A percentile compares a stretch with the other conserved stretches of the same genome.
Evolutionary conservation across 192 early-diverging fungal genomes (phyloP).

Genomic region (Rhizoclosmatium globosum): DNA sequence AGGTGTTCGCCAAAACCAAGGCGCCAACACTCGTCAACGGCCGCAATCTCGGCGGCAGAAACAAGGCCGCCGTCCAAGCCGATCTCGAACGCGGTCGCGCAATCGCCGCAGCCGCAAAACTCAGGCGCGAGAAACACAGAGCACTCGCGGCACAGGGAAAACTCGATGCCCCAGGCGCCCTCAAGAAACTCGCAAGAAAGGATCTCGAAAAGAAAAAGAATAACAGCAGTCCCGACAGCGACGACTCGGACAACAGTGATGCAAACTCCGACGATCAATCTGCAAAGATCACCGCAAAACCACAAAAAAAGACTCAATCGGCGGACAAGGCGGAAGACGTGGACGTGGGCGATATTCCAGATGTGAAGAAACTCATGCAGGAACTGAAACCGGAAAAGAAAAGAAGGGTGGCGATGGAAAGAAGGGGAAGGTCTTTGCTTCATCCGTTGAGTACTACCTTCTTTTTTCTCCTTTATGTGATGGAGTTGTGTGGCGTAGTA

Average conservation of each 20-base stretch:
- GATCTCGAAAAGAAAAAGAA: neutral
- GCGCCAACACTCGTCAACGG: neutral
- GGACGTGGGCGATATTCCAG: neutral
- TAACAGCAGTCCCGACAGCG: neutral
- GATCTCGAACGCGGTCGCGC: slow-evolving; percentile 21
- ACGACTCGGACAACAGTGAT: neutral
- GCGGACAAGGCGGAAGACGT: neutral
- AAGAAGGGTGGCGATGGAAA: slow-evolving; percentile 26
- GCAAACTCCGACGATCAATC: neutral
- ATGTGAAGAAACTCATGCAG: neutral
- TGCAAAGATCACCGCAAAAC: no score
- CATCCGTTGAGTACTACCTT: neutral
- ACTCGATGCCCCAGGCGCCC: neutral
- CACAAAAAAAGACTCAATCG: neutral
- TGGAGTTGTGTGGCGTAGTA: no score
- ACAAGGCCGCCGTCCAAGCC: slow-evolving; percentile 4
- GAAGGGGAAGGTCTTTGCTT: slow-evolving; percentile 36
- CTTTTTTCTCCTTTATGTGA: no score
- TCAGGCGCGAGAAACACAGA: slow-evolving; percentile 3
- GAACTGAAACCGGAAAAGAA: neutral
- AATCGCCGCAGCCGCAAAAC: slow-evolving; percentile 17
- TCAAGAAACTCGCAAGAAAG: neutral
- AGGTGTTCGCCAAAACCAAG: neutral
- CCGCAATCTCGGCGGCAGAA: slow-evolving; percentile 23
- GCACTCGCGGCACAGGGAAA: slow-evolving; percentile 1